Evolutionary conservation across 805 yeast species (phyloP).

Genomic region (Yamadazyma nakazawae): DNA sequence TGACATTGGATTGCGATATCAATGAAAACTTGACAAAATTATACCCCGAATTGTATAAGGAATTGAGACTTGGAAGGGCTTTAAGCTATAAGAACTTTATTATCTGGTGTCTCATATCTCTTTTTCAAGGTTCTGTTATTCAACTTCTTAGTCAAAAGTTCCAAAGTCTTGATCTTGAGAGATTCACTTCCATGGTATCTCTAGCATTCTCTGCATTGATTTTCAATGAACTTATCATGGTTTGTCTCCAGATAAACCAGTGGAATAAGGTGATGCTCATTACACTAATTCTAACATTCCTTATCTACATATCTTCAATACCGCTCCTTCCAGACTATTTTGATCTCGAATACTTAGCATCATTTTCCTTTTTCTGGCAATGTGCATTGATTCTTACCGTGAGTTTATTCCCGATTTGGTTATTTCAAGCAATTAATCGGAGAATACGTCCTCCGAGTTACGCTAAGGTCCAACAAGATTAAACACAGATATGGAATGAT

Average conservation of each 20-base stretch:
- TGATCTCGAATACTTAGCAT: conserved; percentile 59
- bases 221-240: conserved; percentile 88
- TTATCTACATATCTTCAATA: conserved; percentile 64
- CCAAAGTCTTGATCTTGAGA: conserved; percentile 52
- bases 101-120: conserved; percentile 83
- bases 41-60: conserved; percentile 94
- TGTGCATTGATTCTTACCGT: conserved; percentile 57
- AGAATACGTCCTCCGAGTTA: conserved; percentile 89
- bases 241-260: conserved; percentile 85
- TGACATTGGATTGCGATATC: conserved; percentile 88
- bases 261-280: conserved; percentile 81
- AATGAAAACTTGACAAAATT: conserved; percentile 82
- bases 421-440: conserved; percentile 69
- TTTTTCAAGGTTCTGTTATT: conserved; percentile 87
- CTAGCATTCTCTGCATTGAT: conserved; percentile 77
- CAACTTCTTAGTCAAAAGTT: conserved; percentile 80
- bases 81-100: conserved; percentile 84
- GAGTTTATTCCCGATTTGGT: conserved; percentile 88
- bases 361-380: conserved; percentile 68
- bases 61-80: conserved; percentile 82
- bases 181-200: conserved; percentile 77
- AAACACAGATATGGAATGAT: too few relatives aligned
- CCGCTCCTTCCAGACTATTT: conserved; percentile 90
- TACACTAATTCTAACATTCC: conserved; percentile 67
- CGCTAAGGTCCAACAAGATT: conserved; percentile 83